phyloP scores from a whole-genome alignment of 2,329 filamentous ascomycete genomes.

The Venturia pyrina region DNA sequence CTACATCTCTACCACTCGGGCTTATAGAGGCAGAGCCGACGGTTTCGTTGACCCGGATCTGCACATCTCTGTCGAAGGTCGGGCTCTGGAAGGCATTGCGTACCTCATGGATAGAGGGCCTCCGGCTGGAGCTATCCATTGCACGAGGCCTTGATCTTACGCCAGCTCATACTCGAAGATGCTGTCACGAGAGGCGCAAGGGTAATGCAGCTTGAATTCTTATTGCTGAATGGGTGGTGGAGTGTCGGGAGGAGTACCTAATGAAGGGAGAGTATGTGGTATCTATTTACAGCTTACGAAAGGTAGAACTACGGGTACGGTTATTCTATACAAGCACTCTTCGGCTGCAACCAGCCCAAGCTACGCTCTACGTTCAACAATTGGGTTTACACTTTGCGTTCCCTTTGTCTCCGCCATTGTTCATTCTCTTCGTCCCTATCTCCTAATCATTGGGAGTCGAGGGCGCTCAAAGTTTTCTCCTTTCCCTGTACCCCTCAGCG shows the following conservation, averaged over 20 bases:
- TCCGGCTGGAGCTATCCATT: constrained; percentile 2
- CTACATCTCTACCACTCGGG: constrained; percentile 80
- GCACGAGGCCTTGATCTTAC: not conserved
- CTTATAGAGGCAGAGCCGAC: constrained; percentile 91
- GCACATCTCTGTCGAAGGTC: constrained; percentile 76
- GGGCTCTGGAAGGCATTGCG: constrained; percentile 63
- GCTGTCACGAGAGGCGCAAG: not conserved
- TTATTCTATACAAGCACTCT: not conserved
- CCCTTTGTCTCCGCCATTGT: not conserved
- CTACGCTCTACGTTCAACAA: not conserved
- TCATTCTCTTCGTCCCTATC: not conserved
- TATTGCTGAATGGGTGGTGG: not conserved
- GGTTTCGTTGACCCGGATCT: constrained; percentile 67
- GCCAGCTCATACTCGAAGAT: not conserved
- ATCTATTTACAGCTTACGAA: too few species aligned
- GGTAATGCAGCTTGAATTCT: not conserved
- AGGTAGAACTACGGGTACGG: not conserved
- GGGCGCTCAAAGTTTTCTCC: not conserved
- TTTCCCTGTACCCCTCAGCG: not conserved
- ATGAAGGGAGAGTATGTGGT: not conserved
- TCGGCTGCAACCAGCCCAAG: not conserved
- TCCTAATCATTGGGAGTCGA: not conserved
- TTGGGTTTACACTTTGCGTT: not conserved
- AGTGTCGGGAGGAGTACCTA: not conserved
- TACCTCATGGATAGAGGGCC: constrained; percentile 4